Base-by-base conservation (phyloP, 2,329 filamentous ascomycete species). In the Malbranchea zuffiana region DNA sequence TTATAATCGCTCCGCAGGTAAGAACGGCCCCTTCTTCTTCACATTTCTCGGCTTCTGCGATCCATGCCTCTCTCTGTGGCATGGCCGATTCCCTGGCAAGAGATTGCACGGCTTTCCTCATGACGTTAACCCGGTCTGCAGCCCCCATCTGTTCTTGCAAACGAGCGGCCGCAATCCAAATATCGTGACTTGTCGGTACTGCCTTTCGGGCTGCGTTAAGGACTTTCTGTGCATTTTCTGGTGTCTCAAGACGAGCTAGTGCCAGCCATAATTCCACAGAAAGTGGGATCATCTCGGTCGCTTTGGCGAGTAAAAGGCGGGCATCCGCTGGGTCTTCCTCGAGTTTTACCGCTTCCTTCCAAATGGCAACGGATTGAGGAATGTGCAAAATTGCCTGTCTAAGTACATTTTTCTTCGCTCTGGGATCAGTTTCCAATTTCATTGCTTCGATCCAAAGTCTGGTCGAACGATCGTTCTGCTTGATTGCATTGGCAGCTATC, bases 41-140 rank as follows among this genome's bases (percentile, higher is more conserved):
- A 54, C 88, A 96, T 45, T 82, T 82, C 58, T 98, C 90, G 0
- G 90, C 92, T 59, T 96, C 86, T 4, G 75, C 71, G 36, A 98
- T 92, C 90, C 90, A 98, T 49, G 95, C 87, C 56, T 98, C 90
- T 26, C 92, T 80, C 60, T 93, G 93, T 25, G 90, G 75, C 92
- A 98, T 98, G 7, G 90, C 88, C 18, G 83, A 87, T 53, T 93
- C 86, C 51, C 86, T 85, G 24, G 80, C 85, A 20, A 98, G 69
- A 13, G 86, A 78, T 52, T 92, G 84, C 20, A 95, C 77, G 29
- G 84, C 90, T 65, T 85, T 82, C 57, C 90, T 88, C 83, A 98
- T 95, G 40, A 96, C 83, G 50, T 85, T 92, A 51, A 87, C 75
- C 62, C 82, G 86, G 37, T 73, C 71, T 13, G 76, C 78, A 45